Conservation (phyloP, 2,329 filamentous ascomycete species). For the Chaetoscypha palmicola region DNA sequence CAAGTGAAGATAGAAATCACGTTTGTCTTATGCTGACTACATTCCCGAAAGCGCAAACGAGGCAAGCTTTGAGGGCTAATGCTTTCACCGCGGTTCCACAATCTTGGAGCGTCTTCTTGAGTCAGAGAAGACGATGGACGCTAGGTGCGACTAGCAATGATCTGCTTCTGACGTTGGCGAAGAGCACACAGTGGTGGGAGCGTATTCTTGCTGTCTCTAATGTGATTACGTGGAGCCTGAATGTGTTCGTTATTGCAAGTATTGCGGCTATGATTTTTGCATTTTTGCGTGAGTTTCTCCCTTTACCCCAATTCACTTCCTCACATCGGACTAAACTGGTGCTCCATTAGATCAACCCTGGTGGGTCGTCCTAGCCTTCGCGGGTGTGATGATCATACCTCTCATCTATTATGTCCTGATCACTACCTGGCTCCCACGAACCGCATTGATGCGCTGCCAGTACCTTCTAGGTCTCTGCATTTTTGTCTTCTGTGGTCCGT, state of each 20-base stretch:
- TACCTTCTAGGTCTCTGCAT: constrained; percentile 28
- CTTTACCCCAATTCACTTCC: background rate
- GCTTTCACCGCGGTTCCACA: constrained; percentile 42
- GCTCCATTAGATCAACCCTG: constrained; percentile 2
- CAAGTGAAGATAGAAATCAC: constrained; percentile 44
- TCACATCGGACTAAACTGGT: background rate
- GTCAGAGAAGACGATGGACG: constrained; percentile 43
- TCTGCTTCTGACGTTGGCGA: constrained; percentile 41
- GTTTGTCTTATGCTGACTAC: constrained; percentile 29
- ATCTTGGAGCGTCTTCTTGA: constrained; percentile 40
- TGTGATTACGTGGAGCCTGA: constrained; percentile 36
- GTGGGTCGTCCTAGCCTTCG: constrained; percentile 26
- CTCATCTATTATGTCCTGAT: constrained; percentile 28
- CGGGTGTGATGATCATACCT: constrained; percentile 28
- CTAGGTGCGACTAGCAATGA: constrained; percentile 43
- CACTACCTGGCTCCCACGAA: constrained; percentile 27
- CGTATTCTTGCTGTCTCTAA: constrained; percentile 39
- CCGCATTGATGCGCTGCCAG: constrained; percentile 22
- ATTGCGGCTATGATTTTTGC: constrained; percentile 19
- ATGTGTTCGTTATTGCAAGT: constrained; percentile 22
- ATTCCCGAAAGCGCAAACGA: constrained; percentile 38
- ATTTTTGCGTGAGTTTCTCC: constrained; percentile 6
- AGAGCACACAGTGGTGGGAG: constrained; percentile 38
- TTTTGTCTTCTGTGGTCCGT: constrained; percentile 30
- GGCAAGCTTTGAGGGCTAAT: constrained; percentile 40